Evolutionary conservation across 1,284 basidiomycete genomes (phyloP), one percentile per base, ranked within the genome.

Genomic region (Ganoderma lucidum): DNA sequence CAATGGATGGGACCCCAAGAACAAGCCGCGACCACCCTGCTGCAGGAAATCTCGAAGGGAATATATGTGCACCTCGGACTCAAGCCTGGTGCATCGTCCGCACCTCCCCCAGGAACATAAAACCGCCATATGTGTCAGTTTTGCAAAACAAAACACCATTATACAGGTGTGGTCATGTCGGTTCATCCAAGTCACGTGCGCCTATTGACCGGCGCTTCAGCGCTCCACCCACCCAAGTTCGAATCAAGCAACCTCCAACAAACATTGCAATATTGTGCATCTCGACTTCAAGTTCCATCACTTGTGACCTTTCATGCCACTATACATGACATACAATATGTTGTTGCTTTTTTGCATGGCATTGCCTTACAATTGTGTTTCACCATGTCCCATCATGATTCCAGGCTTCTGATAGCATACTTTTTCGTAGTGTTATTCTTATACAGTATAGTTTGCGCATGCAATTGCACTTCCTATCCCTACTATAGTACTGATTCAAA

Each of bases 1-100:
- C 35, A 41, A 4, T 71, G 69, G 72, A 61, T 71, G 30, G 41
- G 53, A 63, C 56, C 37, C 10, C 64, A 70, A 23, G 17, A 67
- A 37, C 45, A 32, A 12, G 15, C 62, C 10, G 39, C 59, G 2
- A 42, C 48, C 3, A 9, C 44, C 0, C n/a, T 68, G 10, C 39
- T 68, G 12, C 62, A 66, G 6, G 53, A 32, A 48, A 41, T 63
- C 14, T 56, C 48, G 2, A 60, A 58, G 15, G 67, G 63, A 3
- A 23, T 28, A 23, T 62, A 64, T 39, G 44, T 65, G 9, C 67
- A 32, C 5, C 58, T 63, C 14, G 48, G 61, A 4, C 42, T 69
- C 30, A 63, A 41, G 10, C 28, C 35, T 8, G 10, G 37, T 32
- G 8, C 30, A 12, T 35, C 45, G 3, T 41, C n/a, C 17, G 37